Base-by-base conservation (phyloP, 1,284 basidiomycete genomes). In the Ganoderma multipileum region DNA sequence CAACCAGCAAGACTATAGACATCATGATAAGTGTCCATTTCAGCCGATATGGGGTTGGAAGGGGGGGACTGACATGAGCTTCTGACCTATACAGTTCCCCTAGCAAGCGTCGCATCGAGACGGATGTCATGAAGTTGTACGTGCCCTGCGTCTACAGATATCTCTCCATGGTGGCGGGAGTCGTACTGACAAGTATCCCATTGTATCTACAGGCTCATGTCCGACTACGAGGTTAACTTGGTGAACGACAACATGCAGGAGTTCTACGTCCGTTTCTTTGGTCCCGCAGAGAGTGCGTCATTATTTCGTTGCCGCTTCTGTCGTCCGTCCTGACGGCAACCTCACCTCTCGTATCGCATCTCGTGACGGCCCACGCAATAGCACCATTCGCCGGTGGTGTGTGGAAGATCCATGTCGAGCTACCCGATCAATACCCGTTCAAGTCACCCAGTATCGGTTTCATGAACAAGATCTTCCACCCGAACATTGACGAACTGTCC, bases 391-490 rank as follows among this genome's bases (percentile, higher is more conserved):
- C 93, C 33, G 94, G 95, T 61, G 97, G 98, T 55, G 94, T 97
- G 58, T 99, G 97, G 97, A 98, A 97, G 88, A 97, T 99, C 70
- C 98, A 99, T 77, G 98, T 99, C 69, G 98, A 99, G 79, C 87
- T 99, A n/a, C 97, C 98, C 4, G 96, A 99, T 77, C 95, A 98
- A 81, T 99, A 99, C 79, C 98, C 97, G 1, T 99, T 94, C 90
- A 99, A 99, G 83, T 97, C 95, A 41, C 97, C 98, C 2, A 97
- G 95, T 77, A 99, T 99, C 76, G 97, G 97, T 1, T 99, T 99
- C 83, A 97, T 98, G 95, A 99, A 99, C 89, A 98, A 98, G 91
- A 99, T 99, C 79, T 99, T 98, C 81, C 97, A 99, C 78, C 97
- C 97, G 12, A 99, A 98, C 79, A 98, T 98, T 77, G 96, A 98